Base-by-base conservation (phyloP, 176 grass and related monocot species). In the Oryza meyeriana region DNA sequence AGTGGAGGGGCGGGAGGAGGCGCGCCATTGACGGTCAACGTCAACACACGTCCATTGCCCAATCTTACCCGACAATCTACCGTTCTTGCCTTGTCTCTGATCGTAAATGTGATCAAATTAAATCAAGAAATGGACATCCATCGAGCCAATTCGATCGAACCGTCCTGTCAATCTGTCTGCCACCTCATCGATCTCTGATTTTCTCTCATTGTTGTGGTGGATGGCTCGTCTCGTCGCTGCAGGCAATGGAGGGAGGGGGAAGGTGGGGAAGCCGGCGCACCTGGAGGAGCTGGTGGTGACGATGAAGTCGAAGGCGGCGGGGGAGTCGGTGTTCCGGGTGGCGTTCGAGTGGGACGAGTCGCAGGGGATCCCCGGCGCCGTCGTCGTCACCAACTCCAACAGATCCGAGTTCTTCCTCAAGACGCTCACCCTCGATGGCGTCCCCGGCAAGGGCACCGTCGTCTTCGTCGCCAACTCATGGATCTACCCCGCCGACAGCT, bases 381-480 rank as follows among this genome's bases (percentile, higher is more conserved):
- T 98, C 61, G 22, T 95, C 66, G 90, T 95, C 22, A 91, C 45
- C 68, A 98, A 94, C 86, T 61, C 67, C 55, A 83, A 93, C 66
- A 20, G 64, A 11, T 74, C 76, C 4, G 92, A 93, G 79, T 88
- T 95, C 84, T 89, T 55, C 79, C 87, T 98, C 81, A 94, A 94
- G 84, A 74, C 72, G 9, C 68, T 98, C 61, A 93, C 90, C 12
- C 79, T 95, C n/a, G 85, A 93, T 1, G 88, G 90, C 42, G 78
- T 98, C 39, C 92, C 92, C 1, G 84, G 88, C 13, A 86, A 80
- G 88, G 90, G 79, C 61, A 76, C 69, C 38, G 52, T 98, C 38
- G 88, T 91, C 81, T 98, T 98, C 79, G 72, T 93, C 70, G 91
- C 92, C 88, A 98, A 98, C 75, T 98, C 95, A 0, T 98, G 95